A percentile compares a stretch with the other conserved stretches of the same genome.
Evolutionary conservation across 768 basidiomycete genomes (phyloP).

Genomic region (Trametes cingulata): DNA sequence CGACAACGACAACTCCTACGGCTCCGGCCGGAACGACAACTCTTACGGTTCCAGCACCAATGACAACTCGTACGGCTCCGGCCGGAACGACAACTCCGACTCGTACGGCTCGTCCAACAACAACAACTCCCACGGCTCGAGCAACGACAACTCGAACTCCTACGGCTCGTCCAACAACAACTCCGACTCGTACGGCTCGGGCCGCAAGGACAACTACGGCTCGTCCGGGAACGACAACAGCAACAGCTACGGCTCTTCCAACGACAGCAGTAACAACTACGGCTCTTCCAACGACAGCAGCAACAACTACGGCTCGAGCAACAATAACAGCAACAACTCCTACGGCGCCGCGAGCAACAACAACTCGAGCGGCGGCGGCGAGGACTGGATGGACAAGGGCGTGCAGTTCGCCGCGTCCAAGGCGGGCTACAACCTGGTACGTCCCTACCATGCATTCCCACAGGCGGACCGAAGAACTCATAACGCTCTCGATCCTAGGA

Average conservation of each 20-base stretch:
- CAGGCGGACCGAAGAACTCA: background rate
- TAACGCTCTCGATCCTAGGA: constrained; percentile 22
- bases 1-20: background rate
- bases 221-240: constrained; percentile 6
- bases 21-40: background rate
- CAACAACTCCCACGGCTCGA: constrained; percentile 9
- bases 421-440: constrained; percentile 47
- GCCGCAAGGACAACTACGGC: constrained; percentile 11
- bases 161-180: constrained; percentile 2
- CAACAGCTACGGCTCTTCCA: constrained; percentile 14
- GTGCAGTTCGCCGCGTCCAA: constrained; percentile 38
- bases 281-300: constrained; percentile 3
- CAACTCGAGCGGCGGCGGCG: constrained; percentile 26
- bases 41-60: constrained; percentile 11
- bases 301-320: constrained; percentile 16
- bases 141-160: constrained; percentile 4
- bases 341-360: constrained; percentile 25
- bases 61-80: constrained; percentile 10
- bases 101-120: constrained; percentile 7
- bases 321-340: constrained; percentile 17
- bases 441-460: constrained; percentile 14
- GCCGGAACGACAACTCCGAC: constrained; percentile 2
- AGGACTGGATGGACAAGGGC: constrained; percentile 41
- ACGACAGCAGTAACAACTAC: constrained; percentile 26
- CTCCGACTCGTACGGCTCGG: background rate